Evolutionary conservation across 164 flowering plant species (phyloP).

Genomic region (Dillenia suffruticosa): DNA sequence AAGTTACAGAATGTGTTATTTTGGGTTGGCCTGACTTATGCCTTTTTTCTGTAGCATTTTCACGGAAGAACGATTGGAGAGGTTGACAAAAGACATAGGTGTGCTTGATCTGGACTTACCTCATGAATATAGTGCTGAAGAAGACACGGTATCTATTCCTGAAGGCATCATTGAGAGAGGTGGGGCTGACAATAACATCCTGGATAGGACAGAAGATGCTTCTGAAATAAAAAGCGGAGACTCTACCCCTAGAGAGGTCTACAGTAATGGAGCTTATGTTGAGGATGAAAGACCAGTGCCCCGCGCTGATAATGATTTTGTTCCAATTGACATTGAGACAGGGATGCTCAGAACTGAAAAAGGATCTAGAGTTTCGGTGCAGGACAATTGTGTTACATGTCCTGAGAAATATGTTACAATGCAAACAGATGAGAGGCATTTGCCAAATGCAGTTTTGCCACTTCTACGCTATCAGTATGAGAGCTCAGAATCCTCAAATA

Average conservation of each 20-base stretch:
- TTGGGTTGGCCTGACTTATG: neutral
- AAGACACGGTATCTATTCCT: conserved; percentile 24
- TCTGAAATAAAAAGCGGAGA: conserved; percentile 29
- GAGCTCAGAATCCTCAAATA: conserved; percentile 88
- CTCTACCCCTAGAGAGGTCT: conserved; percentile 22
- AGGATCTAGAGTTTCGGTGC: conserved; percentile 26
- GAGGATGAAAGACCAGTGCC: conserved; percentile 32
- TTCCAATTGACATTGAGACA: conserved; percentile 21
- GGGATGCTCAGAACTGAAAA: conserved; percentile 15
- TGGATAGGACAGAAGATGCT: conserved; percentile 21
- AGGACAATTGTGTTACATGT: conserved; percentile 27
- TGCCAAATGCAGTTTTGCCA: conserved; percentile 62
- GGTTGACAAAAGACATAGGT: conserved; percentile 57
- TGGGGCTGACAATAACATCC: conserved; percentile 22
- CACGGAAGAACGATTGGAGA: conserved; percentile 85
- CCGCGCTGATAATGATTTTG: conserved; percentile 13
- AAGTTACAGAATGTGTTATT: no score
- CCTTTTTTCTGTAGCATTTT: conserved; percentile 65
- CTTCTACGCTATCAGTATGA: conserved; percentile 65
- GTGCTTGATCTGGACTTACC: conserved; percentile 44
- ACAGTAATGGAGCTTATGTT: conserved; percentile 21
- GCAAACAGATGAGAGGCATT: conserved; percentile 43
- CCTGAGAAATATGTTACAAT: conserved; percentile 29
- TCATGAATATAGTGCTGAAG: conserved; percentile 22
- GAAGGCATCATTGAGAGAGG: conserved; percentile 16